Evolutionary conservation across 768 basidiomycete genomes (phyloP).

Genomic region (Pleurotus platypus): DNA sequence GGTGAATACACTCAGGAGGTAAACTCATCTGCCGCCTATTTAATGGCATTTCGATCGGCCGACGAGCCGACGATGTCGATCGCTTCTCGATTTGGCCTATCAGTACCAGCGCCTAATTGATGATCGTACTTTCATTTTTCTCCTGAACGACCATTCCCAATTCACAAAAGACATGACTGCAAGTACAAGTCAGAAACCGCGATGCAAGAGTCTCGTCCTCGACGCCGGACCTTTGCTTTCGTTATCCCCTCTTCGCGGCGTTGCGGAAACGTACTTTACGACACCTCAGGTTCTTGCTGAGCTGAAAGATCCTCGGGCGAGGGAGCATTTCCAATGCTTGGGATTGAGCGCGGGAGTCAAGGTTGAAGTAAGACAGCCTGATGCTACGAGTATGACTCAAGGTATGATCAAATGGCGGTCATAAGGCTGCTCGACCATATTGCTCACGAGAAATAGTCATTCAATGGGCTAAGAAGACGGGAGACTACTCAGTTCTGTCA

Average conservation of each 20-base stretch:
- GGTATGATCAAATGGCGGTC: conserved; percentile 37
- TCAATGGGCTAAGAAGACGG: conserved; percentile 90
- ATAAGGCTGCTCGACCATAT: not conserved
- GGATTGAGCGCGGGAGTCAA: conserved; percentile 74
- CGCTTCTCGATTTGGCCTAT: not conserved
- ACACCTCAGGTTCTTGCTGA: conserved; percentile 90
- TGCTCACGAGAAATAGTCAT: conserved; percentile 53
- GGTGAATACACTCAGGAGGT: not conserved
- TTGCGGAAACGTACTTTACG: conserved; percentile 83
- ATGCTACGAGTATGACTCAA: conserved; percentile 62
- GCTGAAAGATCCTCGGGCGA: conserved; percentile 81
- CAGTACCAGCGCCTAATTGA: not conserved
- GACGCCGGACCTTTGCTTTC: conserved; percentile 94
- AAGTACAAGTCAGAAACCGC: conserved; percentile 25
- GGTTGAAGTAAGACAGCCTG: conserved; percentile 66
- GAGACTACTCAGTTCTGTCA: conserved; percentile 91
- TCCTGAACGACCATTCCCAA: conserved; percentile 14
- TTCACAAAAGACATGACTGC: not conserved
- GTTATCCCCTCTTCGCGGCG: conserved; percentile 81
- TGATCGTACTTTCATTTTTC: not conserved
- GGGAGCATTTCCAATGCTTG: conserved; percentile 82
- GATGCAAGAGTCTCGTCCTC: conserved; percentile 79
- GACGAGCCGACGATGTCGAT: not conserved
- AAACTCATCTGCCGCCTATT: not conserved
- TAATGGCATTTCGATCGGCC: not conserved